Percentiles rank a stretch among this genome's conserved stretches.
phyloP scores from a whole-genome alignment of 495 filamentous ascomycete genomes.

The Penicillium dipodomyicola region DNA sequence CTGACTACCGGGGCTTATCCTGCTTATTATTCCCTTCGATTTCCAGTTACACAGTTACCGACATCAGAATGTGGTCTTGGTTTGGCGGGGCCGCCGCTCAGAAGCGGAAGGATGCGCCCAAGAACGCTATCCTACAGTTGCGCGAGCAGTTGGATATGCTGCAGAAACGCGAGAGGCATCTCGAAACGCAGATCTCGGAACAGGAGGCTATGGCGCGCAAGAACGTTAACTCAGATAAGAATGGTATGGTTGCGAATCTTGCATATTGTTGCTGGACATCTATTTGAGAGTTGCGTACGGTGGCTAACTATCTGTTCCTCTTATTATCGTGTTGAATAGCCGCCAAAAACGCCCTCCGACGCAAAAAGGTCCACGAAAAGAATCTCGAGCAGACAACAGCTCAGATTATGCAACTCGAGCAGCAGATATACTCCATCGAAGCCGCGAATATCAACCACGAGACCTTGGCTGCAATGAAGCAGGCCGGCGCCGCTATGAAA shows the following conservation, averaged over 20 bases:
- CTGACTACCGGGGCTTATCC: neutral
- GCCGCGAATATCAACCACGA: conserved; percentile 98
- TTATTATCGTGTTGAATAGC: conserved; percentile 47
- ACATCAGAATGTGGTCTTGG: conserved; percentile 70
- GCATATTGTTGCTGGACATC: neutral
- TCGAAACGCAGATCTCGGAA: conserved; percentile 87
- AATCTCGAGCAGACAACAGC: conserved; percentile 83
- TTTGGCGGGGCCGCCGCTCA: conserved; percentile 76
- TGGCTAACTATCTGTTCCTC: conserved; percentile 7
- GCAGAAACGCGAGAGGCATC: conserved; percentile 90
- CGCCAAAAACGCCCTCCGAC: conserved; percentile 85
- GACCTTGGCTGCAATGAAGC: conserved; percentile 91
- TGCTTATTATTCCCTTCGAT: neutral
- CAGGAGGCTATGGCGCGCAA: conserved; percentile 92
- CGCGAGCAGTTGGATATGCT: conserved; percentile 93
- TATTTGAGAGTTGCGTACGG: neutral
- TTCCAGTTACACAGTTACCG: conserved; percentile 1
- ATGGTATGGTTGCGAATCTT: conserved; percentile 51
- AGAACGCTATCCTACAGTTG: conserved; percentile 91
- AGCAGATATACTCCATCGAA: conserved; percentile 95
- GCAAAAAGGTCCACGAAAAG: conserved; percentile 92
- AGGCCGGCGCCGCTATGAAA: conserved; percentile 83
- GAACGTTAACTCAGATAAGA: conserved; percentile 86
- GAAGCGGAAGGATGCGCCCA: conserved; percentile 88
- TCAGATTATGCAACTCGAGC: conserved; percentile 88